Base-by-base conservation (phyloP, 768 basidiomycete species). In the Boletus rubropictus region DNA sequence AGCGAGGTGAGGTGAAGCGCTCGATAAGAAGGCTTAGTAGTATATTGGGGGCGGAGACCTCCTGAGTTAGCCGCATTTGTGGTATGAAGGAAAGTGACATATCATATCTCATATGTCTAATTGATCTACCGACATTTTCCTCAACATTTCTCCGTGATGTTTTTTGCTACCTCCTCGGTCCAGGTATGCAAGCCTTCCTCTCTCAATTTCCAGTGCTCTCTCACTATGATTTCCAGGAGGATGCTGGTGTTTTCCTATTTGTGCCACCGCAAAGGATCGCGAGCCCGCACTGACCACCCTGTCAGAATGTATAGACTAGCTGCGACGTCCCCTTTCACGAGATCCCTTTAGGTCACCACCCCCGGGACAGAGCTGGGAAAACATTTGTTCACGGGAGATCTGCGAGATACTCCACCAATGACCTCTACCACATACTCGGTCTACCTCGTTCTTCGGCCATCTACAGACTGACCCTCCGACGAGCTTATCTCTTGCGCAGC, bases 401-500 rank as follows among this genome's bases (percentile, higher is more conserved):
- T 47, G 72, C 7, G 70, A 77, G 7, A 76, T 90, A 20, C 72
- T 64, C 72, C 20, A 74, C 73, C 53, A 76, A 84, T 46, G 79
- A 88, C 63, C 74, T 90, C 31, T 90, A 91, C 63, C 67, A 72
- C 21, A 80, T 91, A 25, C 76, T 93, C 7, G 89, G 88, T 5
- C 65, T 89, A 5, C 56, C 72, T 18, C 76, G 74, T 51, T 69
- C 69, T 7, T 63, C 72, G 0, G 58, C 59, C 27, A 67, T 81
- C 31, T 86, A 90, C 62, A 77, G 76, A 51, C 67, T 80, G 51
- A 65, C 81, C 29, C 74, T 91, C 31, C 67, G 90, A 34, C 72
- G 87, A 21, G 87, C 86, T 17, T 93, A 90, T 64, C 77, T 93
- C 42, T 69, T 76, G 0, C 72, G 89, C 27, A 89, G 87, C 62